Evolutionary conservation across 805 yeast species (phyloP).

Genomic region (Wickerhamomyces pijperi): DNA sequence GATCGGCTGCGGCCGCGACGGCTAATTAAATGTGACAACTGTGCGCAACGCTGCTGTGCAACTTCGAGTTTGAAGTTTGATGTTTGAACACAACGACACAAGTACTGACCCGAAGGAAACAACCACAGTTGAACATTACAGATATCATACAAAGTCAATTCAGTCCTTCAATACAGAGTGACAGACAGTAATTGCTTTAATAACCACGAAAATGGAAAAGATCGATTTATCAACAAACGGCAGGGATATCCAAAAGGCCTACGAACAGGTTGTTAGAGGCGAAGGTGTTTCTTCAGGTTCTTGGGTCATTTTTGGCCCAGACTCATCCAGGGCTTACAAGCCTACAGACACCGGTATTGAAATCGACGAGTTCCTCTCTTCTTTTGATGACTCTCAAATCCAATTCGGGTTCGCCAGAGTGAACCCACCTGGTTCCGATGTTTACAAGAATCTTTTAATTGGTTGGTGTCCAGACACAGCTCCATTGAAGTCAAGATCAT

Average conservation of each 20-base stretch:
- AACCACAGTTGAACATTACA: too few relatives aligned
- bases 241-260: conserved; percentile 60
- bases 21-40: too few relatives aligned
- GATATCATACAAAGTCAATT: too few relatives aligned
- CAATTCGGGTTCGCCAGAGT: conserved; percentile 88
- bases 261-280: conserved; percentile 71
- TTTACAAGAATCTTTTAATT: conserved; percentile 68
- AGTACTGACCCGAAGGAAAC: too few relatives aligned
- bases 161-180: too few relatives aligned
- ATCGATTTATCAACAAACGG: conserved; percentile 58
- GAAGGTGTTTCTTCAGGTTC: conserved; percentile 40
- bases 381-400: conserved; percentile 78
- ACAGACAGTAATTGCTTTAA: too few relatives aligned
- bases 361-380: conserved; percentile 65
- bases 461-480: conserved; percentile 99
- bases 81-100: too few relatives aligned
- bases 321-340: conserved; percentile 33
- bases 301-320: conserved; percentile 78
- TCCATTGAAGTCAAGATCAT: conserved; percentile 63
- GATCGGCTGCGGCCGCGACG: too few relatives aligned
- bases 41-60: too few relatives aligned
- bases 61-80: too few relatives aligned
- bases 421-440: conserved; percentile 84
- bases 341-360: conserved; percentile 43
- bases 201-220: conserved; percentile 28